phyloP scores from a whole-genome alignment of 2,329 filamentous ascomycete genomes.

The Rhynchosporium graminicola region DNA sequence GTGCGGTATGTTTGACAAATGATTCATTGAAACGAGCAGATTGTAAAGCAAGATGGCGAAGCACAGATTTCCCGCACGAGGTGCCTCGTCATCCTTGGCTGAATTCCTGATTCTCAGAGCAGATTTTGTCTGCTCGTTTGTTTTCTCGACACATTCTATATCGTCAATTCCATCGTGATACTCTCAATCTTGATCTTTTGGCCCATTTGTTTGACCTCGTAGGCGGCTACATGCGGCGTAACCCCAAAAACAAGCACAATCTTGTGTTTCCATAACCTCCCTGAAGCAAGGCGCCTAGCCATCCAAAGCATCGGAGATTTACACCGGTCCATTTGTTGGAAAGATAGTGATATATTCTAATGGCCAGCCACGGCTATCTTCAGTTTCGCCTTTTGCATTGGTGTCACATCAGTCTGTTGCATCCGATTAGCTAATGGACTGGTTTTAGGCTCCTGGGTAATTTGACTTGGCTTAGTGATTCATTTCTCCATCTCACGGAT shows the following conservation, averaged over 20 bases:
- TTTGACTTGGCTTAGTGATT: not conserved
- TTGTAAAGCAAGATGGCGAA: slow-evolving; percentile 26
- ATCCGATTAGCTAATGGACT: not conserved
- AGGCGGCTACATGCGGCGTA: slow-evolving; percentile 30
- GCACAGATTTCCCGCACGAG: slow-evolving; percentile 25
- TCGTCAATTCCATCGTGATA: slow-evolving; percentile 1
- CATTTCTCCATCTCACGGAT: not conserved
- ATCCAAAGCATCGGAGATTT: not conserved
- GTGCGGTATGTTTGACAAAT: not conserved
- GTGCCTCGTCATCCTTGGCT: slow-evolving; percentile 1
- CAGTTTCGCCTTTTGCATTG: not conserved
- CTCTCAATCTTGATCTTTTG: slow-evolving; percentile 15
- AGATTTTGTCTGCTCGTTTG: not conserved
- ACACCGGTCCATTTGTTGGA: not conserved
- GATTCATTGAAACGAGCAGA: not conserved
- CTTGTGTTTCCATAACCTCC: not conserved
- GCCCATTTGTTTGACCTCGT: slow-evolving; percentile 18
- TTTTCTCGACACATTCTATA: slow-evolving; percentile 4
- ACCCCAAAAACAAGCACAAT: slow-evolving; percentile 14
- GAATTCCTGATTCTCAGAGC: not conserved
- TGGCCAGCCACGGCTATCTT: slow-evolving; percentile 1
- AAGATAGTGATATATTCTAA: not conserved
- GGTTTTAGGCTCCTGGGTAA: not conserved
- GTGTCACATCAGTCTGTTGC: not conserved
- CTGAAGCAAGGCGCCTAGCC: not conserved